Evolutionary conservation across 148 eudicot genomes (phyloP).

Genomic region (Amaranthus cruentus): DNA sequence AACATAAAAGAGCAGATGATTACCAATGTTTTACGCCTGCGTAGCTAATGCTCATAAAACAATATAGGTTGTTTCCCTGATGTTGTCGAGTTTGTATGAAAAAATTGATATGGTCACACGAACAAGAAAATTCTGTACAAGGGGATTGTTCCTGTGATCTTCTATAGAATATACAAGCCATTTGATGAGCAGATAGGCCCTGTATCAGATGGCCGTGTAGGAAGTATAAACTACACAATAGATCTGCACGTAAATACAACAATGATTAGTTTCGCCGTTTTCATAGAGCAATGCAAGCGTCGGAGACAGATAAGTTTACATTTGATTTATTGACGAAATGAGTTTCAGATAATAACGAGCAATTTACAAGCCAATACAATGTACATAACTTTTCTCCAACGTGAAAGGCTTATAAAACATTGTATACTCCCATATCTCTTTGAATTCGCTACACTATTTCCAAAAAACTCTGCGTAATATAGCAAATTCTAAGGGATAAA

Average conservation of each 20-base stretch:
- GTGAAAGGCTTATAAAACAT: neutral
- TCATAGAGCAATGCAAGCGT: neutral
- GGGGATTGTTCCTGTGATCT: conserved; percentile 5
- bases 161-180: neutral
- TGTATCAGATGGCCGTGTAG: neutral
- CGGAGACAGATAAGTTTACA: no score
- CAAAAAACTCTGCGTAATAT: neutral
- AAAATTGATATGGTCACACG: neutral
- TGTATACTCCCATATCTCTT: no score
- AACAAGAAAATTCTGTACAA: conserved; percentile 15
- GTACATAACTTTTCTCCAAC: neutral
- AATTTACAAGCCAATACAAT: neutral
- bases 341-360: neutral
- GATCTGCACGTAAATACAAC: neutral
- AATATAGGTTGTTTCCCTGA: neutral
- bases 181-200: conserved; percentile 9
- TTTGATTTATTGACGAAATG: neutral
- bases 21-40: neutral
- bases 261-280: neutral
- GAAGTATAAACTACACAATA: neutral
- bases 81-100: neutral
- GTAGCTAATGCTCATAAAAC: neutral
- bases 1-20: neutral
- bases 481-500: neutral
- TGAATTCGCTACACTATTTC: no score